A percentile compares a stretch with the other conserved stretches of the same genome.
phyloP scores from a whole-genome alignment of 192 early-diverging fungal genomes.

The Linnemannia schmuckeri region DNA sequence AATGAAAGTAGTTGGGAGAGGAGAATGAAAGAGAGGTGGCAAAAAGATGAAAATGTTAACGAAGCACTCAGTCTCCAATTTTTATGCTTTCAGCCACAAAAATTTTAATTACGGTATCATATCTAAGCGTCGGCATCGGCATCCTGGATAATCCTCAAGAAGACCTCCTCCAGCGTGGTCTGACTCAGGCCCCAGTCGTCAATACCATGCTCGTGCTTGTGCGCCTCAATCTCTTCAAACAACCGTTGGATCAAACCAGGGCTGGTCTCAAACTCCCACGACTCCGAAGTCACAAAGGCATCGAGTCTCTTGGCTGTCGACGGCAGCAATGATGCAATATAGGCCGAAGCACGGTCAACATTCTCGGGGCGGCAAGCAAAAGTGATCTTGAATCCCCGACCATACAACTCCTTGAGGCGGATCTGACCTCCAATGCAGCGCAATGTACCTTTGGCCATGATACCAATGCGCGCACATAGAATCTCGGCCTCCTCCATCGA shows the following conservation, averaged over 20 bases:
- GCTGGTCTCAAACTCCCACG: slow-evolving; percentile 75
- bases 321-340: slow-evolving; percentile 66
- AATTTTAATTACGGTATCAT: not conserved
- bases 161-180: slow-evolving; percentile 80
- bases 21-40: not conserved
- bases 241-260: slow-evolving; percentile 64
- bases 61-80: too few species aligned
- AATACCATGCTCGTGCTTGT: slow-evolving; percentile 70
- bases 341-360: slow-evolving; percentile 60
- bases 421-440: slow-evolving; percentile 73
- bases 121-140: slow-evolving; percentile 57
- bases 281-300: slow-evolving; percentile 65
- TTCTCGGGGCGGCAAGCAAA: slow-evolving; percentile 63
- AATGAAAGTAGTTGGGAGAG: not conserved
- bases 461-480: slow-evolving; percentile 79
- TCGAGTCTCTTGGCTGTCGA: slow-evolving; percentile 61
- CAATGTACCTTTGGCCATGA: slow-evolving; percentile 80
- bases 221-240: slow-evolving; percentile 72
- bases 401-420: slow-evolving; percentile 77
- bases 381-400: slow-evolving; percentile 76
- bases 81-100: not conserved
- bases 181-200: slow-evolving; percentile 80
- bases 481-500: slow-evolving; percentile 87
- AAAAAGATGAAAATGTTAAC: not conserved
- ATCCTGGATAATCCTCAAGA: slow-evolving; percentile 70